Evolutionary conservation across 2,329 filamentous ascomycete genomes (phyloP), one percentile per base, ranked within the genome.

Genomic region (Aspergillus nomiae): DNA sequence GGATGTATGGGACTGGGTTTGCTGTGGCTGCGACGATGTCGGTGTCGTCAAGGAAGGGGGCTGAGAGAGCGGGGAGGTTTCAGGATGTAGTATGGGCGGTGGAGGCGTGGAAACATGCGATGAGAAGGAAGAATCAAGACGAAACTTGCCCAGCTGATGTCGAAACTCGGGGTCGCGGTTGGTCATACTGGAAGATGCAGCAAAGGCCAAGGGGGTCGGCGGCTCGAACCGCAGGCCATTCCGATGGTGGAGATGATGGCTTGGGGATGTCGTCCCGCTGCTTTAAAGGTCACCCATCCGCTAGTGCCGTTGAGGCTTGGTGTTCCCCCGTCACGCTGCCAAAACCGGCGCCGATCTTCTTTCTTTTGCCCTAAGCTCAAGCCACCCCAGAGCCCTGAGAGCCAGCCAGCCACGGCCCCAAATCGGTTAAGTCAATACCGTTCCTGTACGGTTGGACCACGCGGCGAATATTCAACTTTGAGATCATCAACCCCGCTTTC

Each of bases 191-290:
- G 43, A 46, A 38, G 34, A 45, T 53, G 62, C 59, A 62, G 56
- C 55, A 61, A 59, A 46, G 67, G 60, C 67, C 64, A 62, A 56
- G 63, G 64, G 59, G 59, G 38, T 41, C 59, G 67, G 67, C 70
- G 71, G 73, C 69, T 73, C 60, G 67, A 71, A 70, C 71, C 70
- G 73, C 70, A 67, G 63, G 66, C 73, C 72, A 76, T 76, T 62
- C 61, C 66, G 60, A 51, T 61, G 30, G 58, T 61, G 46, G 61
- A 57, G 58, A 56, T 57, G 28, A 34, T 54, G 51, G 51, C 51
- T 54, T 50, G 46, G 26, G 46, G 48, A 9, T n/a, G 6, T n/a
- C 8, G 26, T 51, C 34, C 16, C 19, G 38, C 38, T 41, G 48
- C 24, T 30, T 19, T 19, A 46, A 46, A 46, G n/a, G 43, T 24